These are phyloP conservation scores for Diaporthe citri DNA, from an alignment of 2,329 filamentous ascomycete species.

Conservation along the genomic window DNA sequence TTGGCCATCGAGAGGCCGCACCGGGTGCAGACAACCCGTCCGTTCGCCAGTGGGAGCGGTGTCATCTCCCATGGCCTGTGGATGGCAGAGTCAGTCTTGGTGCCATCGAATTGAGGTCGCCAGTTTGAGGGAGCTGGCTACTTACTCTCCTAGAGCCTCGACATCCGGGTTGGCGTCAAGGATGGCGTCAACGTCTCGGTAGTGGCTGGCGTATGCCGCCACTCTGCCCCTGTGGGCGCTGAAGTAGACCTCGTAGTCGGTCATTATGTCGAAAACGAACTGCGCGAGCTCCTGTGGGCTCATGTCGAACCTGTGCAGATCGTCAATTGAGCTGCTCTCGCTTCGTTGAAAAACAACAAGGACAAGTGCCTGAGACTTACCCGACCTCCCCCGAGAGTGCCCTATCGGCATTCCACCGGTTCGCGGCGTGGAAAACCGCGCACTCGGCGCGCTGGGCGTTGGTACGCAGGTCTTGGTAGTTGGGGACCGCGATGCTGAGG, in stretches of 20 bases:
- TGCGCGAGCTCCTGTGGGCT: neutral
- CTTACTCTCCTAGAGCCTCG: neutral
- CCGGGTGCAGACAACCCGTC: neutral
- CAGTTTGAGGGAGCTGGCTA: rapidly evolving
- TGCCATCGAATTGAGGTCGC: neutral
- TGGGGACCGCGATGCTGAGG: neutral
- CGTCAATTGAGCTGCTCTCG: neutral
- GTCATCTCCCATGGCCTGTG: neutral
- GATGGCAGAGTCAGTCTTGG: neutral
- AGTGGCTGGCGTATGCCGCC: neutral
- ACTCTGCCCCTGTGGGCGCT: neutral
- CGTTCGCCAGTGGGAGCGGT: neutral
- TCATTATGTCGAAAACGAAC: neutral
- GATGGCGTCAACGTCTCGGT: neutral
- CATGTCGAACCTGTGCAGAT: neutral
- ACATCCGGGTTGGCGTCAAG: neutral
- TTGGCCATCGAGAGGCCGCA: neutral
- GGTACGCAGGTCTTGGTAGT: neutral
- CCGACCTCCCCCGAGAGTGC: too few species aligned
- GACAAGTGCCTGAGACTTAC: neutral
- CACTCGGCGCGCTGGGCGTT: neutral
- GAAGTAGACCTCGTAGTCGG: neutral
- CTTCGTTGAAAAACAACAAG: too few species aligned
- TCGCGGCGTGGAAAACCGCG: neutral
- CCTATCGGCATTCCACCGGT: neutral